These are phyloP conservation scores for Dunaliella sp. DNA, from an alignment of 139 green algal genomes.

Conservation along the genomic window DNA sequence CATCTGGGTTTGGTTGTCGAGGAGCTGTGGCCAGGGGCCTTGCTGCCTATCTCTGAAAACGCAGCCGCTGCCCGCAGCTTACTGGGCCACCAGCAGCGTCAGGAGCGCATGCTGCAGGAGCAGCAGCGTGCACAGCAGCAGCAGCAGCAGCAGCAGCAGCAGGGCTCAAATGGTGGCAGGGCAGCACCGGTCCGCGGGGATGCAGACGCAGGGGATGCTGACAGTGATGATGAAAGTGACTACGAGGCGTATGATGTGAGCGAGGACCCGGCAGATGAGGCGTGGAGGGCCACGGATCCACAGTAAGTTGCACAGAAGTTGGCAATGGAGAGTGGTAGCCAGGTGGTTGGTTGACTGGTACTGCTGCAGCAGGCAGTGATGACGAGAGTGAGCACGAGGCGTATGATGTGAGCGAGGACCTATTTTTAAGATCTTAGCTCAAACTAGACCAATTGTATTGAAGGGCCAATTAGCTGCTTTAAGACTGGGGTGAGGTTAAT, in stretches of 20 bases:
- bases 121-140: constrained; percentile 2
- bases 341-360: neutral
- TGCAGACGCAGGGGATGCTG: neutral
- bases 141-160: neutral
- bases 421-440: neutral
- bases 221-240: constrained; percentile 14
- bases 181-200: neutral
- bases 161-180: neutral
- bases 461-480: neutral
- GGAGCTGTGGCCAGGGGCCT: constrained; percentile 52
- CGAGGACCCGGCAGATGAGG: constrained; percentile 38
- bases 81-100: too few species aligned
- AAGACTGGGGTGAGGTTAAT: neutral
- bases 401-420: constrained; percentile 29
- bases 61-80: neutral
- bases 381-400: neutral
- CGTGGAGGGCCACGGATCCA: constrained; percentile 12
- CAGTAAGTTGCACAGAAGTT: neutral
- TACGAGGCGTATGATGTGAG: constrained; percentile 10
- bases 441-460: too few species aligned
- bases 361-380: constrained; percentile 5
- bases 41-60: neutral
- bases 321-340: neutral
- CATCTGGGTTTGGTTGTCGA: constrained; percentile 39
- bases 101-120: neutral